Evolutionary conservation across 192 early-diverging fungal genomes (phyloP).

Genomic region (Phlyctochytrium planicorne): DNA sequence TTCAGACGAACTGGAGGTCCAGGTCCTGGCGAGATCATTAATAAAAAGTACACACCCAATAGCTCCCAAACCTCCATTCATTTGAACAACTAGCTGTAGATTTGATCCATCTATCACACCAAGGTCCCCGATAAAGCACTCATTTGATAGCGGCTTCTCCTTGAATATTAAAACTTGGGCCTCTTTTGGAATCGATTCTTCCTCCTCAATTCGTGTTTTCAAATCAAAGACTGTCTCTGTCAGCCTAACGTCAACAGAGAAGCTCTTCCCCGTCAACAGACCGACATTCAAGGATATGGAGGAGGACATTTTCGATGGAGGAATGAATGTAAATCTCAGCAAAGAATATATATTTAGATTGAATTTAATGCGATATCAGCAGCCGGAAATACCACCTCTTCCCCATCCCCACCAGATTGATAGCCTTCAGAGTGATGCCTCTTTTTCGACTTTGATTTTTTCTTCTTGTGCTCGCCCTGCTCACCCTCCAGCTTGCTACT

Average conservation of each 20-base stretch:
- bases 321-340: too few species aligned
- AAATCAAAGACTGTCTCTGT: conserved; percentile 43
- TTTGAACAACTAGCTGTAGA: conserved; percentile 49
- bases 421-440: background rate
- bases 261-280: conserved; percentile 45
- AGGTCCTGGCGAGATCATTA: conserved; percentile 36
- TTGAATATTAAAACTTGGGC: conserved; percentile 48
- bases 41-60: conserved; percentile 25
- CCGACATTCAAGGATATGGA: conserved; percentile 30
- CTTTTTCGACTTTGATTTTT: background rate
- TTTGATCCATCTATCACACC: conserved; percentile 40
- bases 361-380: too few species aligned
- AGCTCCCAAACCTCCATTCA: conserved; percentile 49
- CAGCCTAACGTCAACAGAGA: conserved; percentile 29
- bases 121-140: conserved; percentile 27
- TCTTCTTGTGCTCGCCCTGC: background rate
- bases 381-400: too few species aligned
- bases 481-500: background rate
- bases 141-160: conserved; percentile 41
- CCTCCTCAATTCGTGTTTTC: conserved; percentile 42
- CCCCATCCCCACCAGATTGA: too few species aligned
- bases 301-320: too few species aligned
- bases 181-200: conserved; percentile 40
- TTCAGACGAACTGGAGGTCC: conserved; percentile 46
- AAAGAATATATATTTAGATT: too few species aligned